phyloP scores from a whole-genome alignment of 106 monocot species.

The Phalaenopsis equestris region DNA sequence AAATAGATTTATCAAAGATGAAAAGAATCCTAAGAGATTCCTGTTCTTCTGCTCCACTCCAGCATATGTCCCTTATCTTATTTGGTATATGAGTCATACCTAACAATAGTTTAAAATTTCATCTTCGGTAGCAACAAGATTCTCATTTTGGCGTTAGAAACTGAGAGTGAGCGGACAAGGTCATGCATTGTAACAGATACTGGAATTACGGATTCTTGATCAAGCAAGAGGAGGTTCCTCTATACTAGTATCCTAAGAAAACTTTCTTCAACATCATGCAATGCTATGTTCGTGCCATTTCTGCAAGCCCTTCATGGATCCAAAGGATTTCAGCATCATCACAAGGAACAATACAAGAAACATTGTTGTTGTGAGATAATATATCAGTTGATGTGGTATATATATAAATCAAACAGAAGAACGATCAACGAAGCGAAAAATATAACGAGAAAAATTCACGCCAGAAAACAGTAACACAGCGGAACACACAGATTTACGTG shows the following conservation, averaged over 20 bases:
- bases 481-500: too few relatives aligned
- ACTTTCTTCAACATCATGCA: not conserved
- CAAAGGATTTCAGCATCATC: not conserved
- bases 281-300: not conserved
- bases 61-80: too few relatives aligned
- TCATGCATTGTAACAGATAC: conserved; percentile 10
- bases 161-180: conserved; percentile 6
- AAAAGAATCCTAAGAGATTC: conserved; percentile 12
- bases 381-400: too few relatives aligned
- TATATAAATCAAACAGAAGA: too few relatives aligned
- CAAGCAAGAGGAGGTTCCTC: conserved; percentile 8
- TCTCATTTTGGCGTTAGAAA: not conserved
- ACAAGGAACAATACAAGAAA: conserved; percentile 23
- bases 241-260: conserved; percentile 4
- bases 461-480: too few relatives aligned
- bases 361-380: not conserved
- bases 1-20: too few relatives aligned
- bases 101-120: too few relatives aligned
- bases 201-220: not conserved
- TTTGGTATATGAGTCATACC: too few relatives aligned
- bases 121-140: not conserved
- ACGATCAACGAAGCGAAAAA: too few relatives aligned
- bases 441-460: too few relatives aligned
- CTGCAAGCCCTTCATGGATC: conserved; percentile 6
- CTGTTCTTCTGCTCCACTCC: not conserved